Evolutionary conservation across 1,284 basidiomycete species (phyloP).

Genomic region (Pseudozyma hubeiensis): DNA sequence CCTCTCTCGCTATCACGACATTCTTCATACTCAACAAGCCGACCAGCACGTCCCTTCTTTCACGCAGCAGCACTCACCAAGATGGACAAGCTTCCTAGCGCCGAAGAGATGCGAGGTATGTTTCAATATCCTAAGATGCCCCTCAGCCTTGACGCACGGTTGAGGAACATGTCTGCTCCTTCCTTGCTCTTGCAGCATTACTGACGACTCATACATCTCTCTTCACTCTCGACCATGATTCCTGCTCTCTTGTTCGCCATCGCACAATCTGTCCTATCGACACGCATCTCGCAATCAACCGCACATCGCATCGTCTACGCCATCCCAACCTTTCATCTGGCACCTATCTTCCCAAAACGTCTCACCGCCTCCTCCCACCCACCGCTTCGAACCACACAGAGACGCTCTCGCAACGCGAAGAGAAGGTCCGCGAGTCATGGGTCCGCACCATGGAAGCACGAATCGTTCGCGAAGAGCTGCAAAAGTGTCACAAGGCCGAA

Average conservation of each 20-base stretch:
- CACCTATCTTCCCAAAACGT: too few species aligned
- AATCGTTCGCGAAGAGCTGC: slow-evolving; percentile 87
- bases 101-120: slow-evolving; percentile 54
- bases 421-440: slow-evolving; percentile 90
- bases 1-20: neutral
- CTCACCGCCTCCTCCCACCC: neutral
- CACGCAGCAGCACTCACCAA: neutral
- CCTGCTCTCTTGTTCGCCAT: too few species aligned
- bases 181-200: neutral
- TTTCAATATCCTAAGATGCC: neutral
- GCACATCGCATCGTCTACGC: too few species aligned
- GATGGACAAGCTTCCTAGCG: slow-evolving; percentile 52
- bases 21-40: neutral
- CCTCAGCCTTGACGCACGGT: neutral
- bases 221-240: neutral
- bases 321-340: too few species aligned
- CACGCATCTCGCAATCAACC: too few species aligned
- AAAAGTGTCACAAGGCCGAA: slow-evolving; percentile 90
- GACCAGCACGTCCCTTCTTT: too few species aligned
- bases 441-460: slow-evolving; percentile 92
- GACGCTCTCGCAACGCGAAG: slow-evolving; percentile 74
- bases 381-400: slow-evolving; percentile 9
- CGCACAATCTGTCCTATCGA: too few species aligned
- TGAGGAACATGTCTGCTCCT: neutral
- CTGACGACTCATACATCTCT: neutral